Evolutionary conservation across 176 grass and related monocot species (phyloP), one percentile per base, ranked within the genome.

Genomic region (Luzula sylvatica): DNA sequence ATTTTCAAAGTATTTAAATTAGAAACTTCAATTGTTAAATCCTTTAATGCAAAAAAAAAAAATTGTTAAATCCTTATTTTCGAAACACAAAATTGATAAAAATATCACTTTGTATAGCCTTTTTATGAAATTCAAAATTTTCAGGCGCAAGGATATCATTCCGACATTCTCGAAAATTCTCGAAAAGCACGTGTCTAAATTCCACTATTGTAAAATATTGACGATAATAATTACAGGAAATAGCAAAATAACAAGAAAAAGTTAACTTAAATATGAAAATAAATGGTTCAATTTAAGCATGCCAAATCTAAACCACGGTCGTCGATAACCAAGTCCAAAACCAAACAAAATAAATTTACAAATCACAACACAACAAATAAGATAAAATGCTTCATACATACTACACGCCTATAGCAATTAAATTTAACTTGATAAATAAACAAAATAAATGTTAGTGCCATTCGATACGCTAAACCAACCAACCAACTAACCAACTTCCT

Each of bases 291-390:
- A 16, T 14, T 46, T 44, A 46, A 64, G 43, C 16, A 64, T 42
- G 47, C 30, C 25, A 30, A 15, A 64, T 32, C 60, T 49, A 64
- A 64, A 38, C 0, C 43, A 15, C 6, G 41, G 15, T 32, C 11
- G 21, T 5, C 44, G 20, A 15, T 19, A 64, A 64, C 60, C 43
- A 64, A 64, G 43, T 64, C 46, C 15, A 29, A 29, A 2, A n/a
- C 16, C 8, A 61, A 12, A 38, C 5, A 44, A 60, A 56, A 6
- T 20, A 23, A 58, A n/a, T n/a, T 41, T 3, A 19, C 4, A 20
- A 56, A 55, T 68, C 55, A 68, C 65, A 56, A 43, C 65, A 46
- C 29, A 55, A 55, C 65, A 28, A 63, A 30, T 61, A 45, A 50
- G 42, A 47, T 45, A 63, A 18, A 27, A 53, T 42, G 51, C 50